phyloP scores from a whole-genome alignment of 306 rosid genomes.

The Prunus davidiana region DNA sequence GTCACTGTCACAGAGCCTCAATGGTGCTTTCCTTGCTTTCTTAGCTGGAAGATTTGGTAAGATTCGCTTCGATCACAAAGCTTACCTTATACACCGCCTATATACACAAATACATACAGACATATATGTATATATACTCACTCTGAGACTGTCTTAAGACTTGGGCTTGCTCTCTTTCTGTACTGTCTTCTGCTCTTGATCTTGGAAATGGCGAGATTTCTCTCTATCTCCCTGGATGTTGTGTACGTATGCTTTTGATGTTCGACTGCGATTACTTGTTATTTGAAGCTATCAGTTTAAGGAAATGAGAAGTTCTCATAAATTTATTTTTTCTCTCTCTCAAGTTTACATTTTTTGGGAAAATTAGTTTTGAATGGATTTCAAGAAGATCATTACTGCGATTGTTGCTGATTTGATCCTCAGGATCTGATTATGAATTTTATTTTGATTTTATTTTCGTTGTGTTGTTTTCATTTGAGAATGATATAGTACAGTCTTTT shows the following conservation, averaged over 20 bases:
- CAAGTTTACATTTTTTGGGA: background rate
- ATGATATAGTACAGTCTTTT: background rate
- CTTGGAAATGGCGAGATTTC: background rate
- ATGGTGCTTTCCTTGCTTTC: conserved; percentile 29
- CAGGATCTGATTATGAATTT: background rate
- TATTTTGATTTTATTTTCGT: background rate
- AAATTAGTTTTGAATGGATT: background rate
- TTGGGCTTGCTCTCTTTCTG: background rate
- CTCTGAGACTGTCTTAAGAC: conserved; percentile 20
- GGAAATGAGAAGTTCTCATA: background rate
- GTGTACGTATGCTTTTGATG: background rate
- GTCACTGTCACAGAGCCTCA: conserved; percentile 12
- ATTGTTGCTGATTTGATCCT: background rate
- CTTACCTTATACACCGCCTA: background rate
- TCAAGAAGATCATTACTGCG: background rate
- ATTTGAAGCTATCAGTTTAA: background rate
- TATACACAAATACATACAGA: background rate
- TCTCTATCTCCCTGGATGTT: background rate
- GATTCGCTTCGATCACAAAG: conserved; percentile 34
- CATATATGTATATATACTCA: background rate
- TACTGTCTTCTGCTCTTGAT: conserved; percentile 8
- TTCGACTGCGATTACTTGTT: background rate
- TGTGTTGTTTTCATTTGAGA: background rate
- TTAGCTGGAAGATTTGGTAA: conserved; percentile 45
- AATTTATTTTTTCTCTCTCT: too few relatives aligned